These are phyloP conservation scores for Panaeolus papilionaceus DNA, from an alignment of 768 basidiomycete genomes.

Conservation along the genomic window DNA sequence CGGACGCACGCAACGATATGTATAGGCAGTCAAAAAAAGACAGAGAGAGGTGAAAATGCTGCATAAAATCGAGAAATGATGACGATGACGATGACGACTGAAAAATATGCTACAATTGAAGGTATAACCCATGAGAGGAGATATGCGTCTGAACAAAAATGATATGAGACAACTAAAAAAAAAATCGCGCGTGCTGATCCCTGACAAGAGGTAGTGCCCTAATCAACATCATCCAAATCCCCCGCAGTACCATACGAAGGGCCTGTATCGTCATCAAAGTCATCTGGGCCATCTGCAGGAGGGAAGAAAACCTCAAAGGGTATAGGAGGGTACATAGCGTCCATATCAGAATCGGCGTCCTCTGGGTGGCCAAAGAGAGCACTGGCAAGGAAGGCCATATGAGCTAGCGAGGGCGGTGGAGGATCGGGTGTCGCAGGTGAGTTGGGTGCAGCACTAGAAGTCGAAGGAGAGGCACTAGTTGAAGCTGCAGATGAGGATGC, in stretches of 20 bases:
- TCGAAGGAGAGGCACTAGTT: neutral
- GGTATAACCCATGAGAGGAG: neutral
- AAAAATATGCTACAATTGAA: neutral
- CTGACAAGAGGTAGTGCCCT: neutral
- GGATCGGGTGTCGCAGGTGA: neutral
- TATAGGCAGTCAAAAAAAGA: too few species aligned
- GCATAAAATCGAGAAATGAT: neutral
- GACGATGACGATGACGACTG: neutral
- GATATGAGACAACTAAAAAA: neutral
- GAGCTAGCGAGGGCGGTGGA: neutral
- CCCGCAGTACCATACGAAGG: neutral
- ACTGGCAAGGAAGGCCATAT: neutral
- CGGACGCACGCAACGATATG: too few species aligned
- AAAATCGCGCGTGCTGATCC: too few species aligned
- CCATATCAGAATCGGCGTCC: neutral
- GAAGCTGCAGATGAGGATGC: neutral
- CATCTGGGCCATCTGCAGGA: neutral
- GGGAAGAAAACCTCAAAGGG: neutral
- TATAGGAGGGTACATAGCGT: neutral
- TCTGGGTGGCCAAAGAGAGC: neutral
- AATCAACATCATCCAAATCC: slow-evolving; percentile 2
- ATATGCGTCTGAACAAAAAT: slow-evolving; percentile 1
- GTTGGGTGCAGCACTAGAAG: neutral
- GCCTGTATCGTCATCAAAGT: too few species aligned
- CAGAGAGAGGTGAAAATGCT: neutral